A percentile compares a stretch with the other conserved stretches of the same genome.
Evolutionary conservation across 2,329 filamentous ascomycete genomes (phyloP).

Genomic region (Polychaeton citri): DNA sequence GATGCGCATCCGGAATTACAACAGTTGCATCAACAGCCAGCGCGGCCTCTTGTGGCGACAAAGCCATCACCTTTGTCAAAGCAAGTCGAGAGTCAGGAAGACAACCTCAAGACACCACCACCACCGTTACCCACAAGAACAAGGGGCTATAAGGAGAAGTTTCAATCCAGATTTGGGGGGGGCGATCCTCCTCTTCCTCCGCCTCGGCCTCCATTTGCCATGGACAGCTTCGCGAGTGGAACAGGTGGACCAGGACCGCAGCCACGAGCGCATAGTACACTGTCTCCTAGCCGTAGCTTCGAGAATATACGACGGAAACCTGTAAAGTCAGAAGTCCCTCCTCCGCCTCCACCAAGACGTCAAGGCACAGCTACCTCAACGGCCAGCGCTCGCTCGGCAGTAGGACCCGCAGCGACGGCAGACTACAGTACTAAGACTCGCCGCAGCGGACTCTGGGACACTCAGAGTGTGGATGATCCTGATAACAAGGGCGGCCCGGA

Average conservation of each 20-base stretch:
- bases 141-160: neutral
- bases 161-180: neutral
- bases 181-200: constrained; percentile 11
- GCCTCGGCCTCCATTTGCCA: constrained; percentile 20
- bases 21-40: constrained; percentile 3
- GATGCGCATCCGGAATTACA: constrained; percentile 1
- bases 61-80: neutral
- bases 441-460: neutral
- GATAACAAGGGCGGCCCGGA: neutral
- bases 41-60: neutral
- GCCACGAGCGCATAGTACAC: constrained; percentile 16
- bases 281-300: neutral
- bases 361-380: neutral
- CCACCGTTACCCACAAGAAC: neutral
- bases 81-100: neutral
- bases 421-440: neutral
- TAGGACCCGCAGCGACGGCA: neutral
- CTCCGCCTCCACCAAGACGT: neutral
- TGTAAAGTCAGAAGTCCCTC: neutral
- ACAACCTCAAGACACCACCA: neutral
- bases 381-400: neutral
- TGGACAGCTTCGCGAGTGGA: constrained; percentile 13
- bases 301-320: neutral
- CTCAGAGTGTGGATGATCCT: neutral
- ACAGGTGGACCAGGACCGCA: constrained; percentile 14